Conservation (phyloP, 1,284 basidiomycete genomes). For the Tilletia caries region DNA sequence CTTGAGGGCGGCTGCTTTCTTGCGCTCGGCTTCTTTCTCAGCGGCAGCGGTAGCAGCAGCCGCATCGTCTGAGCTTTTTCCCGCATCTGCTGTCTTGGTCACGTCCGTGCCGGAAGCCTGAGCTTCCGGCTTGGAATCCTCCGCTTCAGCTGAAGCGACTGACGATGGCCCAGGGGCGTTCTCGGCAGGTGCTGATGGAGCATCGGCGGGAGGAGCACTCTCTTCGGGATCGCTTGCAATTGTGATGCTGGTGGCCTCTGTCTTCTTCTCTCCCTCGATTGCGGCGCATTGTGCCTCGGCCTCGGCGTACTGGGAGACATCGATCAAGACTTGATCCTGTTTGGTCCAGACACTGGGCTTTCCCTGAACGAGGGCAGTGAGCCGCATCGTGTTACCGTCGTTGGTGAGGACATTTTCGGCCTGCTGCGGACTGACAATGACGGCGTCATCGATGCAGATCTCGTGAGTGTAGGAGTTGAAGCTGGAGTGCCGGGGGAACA, state of each 20-base stretch:
- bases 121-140: too few relatives aligned
- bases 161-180: too few relatives aligned
- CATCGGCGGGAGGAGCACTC: too few relatives aligned
- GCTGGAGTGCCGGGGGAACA: too few relatives aligned
- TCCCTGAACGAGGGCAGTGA: conserved; percentile 6
- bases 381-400: conserved; percentile 15
- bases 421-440: conserved; percentile 11
- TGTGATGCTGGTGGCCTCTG: too few relatives aligned
- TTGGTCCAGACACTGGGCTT: conserved; percentile 14
- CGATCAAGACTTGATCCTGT: conserved; percentile 11
- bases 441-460: conserved; percentile 17
- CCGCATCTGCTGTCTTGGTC: too few relatives aligned
- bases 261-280: not conserved
- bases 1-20: not conserved
- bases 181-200: too few relatives aligned
- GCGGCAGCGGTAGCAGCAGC: not conserved
- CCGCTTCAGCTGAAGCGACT: too few relatives aligned
- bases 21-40: not conserved
- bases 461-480: conserved; percentile 17
- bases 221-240: too few relatives aligned
- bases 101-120: too few relatives aligned
- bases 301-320: not conserved
- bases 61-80: too few relatives aligned
- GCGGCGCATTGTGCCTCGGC: not conserved
- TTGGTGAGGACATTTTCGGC: conserved; percentile 13